Evolutionary conservation across 2,329 filamentous ascomycete species (phyloP).

Genomic region (Ophiostoma ips): DNA sequence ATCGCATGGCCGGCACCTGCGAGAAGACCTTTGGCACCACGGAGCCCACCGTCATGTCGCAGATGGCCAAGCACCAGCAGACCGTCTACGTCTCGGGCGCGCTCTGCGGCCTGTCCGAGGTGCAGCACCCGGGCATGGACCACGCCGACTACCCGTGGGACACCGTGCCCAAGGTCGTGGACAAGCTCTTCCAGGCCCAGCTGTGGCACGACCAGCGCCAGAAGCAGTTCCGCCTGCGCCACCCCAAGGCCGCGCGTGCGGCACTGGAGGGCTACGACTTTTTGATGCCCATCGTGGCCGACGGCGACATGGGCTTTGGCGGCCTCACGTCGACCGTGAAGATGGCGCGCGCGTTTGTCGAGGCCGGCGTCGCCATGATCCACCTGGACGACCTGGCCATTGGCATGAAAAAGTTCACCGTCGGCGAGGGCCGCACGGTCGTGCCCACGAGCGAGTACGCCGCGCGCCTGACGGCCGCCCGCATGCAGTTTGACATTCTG

Average conservation of each 20-base stretch:
- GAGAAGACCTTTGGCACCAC: conserved; percentile 27
- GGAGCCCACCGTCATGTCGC: conserved; percentile 21
- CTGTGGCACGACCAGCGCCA: conserved; percentile 28
- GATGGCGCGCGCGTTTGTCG: conserved; percentile 27
- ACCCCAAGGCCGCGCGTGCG: conserved; percentile 19
- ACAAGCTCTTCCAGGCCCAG: conserved; percentile 26
- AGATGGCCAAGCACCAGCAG: conserved; percentile 25
- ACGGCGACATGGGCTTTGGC: conserved; percentile 30
- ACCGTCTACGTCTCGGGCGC: conserved; percentile 28
- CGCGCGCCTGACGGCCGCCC: conserved; percentile 21
- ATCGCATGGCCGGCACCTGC: conserved; percentile 21
- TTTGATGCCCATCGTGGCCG: conserved; percentile 26
- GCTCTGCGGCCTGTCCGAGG: conserved; percentile 25
- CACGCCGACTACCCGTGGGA: conserved; percentile 29
- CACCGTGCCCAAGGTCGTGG: conserved; percentile 26
- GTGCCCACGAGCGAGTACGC: conserved; percentile 27
- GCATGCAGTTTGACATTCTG: conserved; percentile 28
- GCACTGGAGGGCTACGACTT: conserved; percentile 25
- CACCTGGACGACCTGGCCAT: conserved; percentile 29
- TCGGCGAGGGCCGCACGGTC: conserved; percentile 25
- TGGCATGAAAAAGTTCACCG: conserved; percentile 30
- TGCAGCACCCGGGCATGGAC: conserved; percentile 24
- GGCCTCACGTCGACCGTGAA: conserved; percentile 26
- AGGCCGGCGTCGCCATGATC: conserved; percentile 28
- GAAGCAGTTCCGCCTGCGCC: conserved; percentile 22